Conservation (phyloP, 2,329 filamentous ascomycete species). For the Rosellinia necatrix region DNA sequence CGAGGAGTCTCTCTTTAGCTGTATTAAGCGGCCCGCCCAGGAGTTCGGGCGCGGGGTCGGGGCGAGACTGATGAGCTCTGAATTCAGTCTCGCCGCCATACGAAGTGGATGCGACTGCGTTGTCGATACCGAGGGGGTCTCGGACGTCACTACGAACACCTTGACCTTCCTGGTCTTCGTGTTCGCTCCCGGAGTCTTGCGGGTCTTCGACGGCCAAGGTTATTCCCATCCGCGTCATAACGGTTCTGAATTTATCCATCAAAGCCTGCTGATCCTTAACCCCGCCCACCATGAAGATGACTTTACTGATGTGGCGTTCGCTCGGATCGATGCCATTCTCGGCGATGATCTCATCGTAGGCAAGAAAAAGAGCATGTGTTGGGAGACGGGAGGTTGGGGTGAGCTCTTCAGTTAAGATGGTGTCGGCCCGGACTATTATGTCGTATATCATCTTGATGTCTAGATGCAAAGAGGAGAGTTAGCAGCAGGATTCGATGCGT, state of each 20-base stretch:
- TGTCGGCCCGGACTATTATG: constrained; percentile 74
- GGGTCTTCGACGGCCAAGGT: constrained; percentile 63
- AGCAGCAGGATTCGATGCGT: constrained; percentile 5
- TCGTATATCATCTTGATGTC: constrained; percentile 80
- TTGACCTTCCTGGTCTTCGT: constrained; percentile 34
- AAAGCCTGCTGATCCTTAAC: constrained; percentile 62
- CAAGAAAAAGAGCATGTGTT: constrained; percentile 78
- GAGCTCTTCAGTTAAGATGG: constrained; percentile 58
- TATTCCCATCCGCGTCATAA: constrained; percentile 73
- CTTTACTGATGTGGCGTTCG: constrained; percentile 75
- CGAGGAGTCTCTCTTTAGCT: constrained; percentile 22
- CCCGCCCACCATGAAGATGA: constrained; percentile 79
- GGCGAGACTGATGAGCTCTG: constrained; percentile 2
- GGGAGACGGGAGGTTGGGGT: constrained; percentile 68
- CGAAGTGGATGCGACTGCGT: constrained; percentile 13
- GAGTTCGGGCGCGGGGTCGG: background rate
- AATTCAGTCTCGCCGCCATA: constrained; percentile 4
- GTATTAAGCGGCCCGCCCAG: constrained; percentile 12
- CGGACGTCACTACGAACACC: constrained; percentile 7
- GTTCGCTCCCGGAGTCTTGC: constrained; percentile 21
- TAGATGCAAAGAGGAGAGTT: constrained; percentile 21
- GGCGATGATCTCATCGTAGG: constrained; percentile 78
- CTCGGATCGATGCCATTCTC: constrained; percentile 72
- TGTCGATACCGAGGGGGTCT: constrained; percentile 31
- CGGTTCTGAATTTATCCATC: constrained; percentile 70